Conservation (phyloP, 2,329 filamentous ascomycete species). For the Akanthomyces dipterigenus region DNA sequence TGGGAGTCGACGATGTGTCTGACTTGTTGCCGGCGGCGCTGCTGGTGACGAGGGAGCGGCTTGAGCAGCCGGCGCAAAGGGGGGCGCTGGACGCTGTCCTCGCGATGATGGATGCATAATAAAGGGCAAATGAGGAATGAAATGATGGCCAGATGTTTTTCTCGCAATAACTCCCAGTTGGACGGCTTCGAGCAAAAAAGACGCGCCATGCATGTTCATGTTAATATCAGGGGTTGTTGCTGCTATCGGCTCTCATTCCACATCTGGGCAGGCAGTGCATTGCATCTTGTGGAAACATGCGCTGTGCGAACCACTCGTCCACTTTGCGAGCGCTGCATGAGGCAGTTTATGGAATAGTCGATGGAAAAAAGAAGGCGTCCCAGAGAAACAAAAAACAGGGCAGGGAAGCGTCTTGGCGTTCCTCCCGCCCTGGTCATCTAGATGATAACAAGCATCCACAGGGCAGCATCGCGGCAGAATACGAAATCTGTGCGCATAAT, state of each 20-base stretch:
- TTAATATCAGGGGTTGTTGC: background rate
- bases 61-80: background rate
- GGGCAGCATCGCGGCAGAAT: background rate
- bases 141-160: background rate
- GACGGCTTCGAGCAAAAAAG: background rate
- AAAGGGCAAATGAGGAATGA: background rate
- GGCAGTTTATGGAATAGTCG: background rate
- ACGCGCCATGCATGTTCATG: background rate
- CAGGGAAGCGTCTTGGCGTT: background rate
- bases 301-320: background rate
- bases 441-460: background rate
- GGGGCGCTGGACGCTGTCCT: background rate
- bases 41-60: background rate
- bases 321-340: background rate
- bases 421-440: background rate
- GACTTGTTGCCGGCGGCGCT: constrained; percentile 10
- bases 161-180: no score
- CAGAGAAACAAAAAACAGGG: background rate
- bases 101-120: background rate
- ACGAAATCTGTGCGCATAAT: background rate
- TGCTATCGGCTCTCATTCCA: background rate
- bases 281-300: background rate
- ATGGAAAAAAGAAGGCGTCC: background rate
- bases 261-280: background rate
- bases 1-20: constrained; percentile 10